Percentiles rank a stretch among this genome's conserved stretches.
Conservation (phyloP, 208 protist species). For the Trypanosoma rangeli region DNA sequence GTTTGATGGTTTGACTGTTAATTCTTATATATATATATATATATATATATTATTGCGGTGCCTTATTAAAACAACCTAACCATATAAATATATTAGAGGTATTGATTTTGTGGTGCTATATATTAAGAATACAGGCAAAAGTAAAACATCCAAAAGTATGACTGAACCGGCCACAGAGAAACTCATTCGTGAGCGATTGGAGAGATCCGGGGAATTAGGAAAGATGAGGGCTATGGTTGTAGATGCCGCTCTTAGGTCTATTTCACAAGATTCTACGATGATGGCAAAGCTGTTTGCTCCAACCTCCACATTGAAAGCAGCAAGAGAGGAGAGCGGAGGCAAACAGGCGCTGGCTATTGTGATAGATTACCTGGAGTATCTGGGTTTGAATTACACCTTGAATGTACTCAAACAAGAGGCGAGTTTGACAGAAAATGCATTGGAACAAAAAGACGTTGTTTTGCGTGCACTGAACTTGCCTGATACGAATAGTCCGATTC, state of each 20-base stretch:
- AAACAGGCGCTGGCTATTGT: slow-evolving; percentile 53
- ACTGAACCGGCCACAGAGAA: slow-evolving; percentile 40
- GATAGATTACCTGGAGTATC: slow-evolving; percentile 59
- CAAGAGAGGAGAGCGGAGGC: slow-evolving; percentile 41
- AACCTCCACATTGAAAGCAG: slow-evolving; percentile 36
- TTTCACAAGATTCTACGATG: slow-evolving; percentile 20
- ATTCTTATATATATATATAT: slow-evolving; percentile 15
- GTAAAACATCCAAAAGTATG: slow-evolving; percentile 18
- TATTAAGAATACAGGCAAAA: background rate
- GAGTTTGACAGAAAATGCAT: slow-evolving; percentile 29
- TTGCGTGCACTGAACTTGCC: slow-evolving; percentile 9
- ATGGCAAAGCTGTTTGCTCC: slow-evolving; percentile 44
- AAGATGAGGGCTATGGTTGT: slow-evolving; percentile 91
- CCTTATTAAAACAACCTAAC: too few relatives aligned
- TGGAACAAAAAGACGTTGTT: slow-evolving; percentile 16
- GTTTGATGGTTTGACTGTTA: slow-evolving; percentile 14
- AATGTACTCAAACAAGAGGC: slow-evolving; percentile 76
- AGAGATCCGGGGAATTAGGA: slow-evolving; percentile 67
- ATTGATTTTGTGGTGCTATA: background rate
- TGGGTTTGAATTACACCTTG: slow-evolving; percentile 82
- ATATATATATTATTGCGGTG: background rate
- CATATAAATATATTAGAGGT: background rate
- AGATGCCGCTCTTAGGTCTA: slow-evolving; percentile 56
- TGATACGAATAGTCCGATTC: slow-evolving; percentile 15
- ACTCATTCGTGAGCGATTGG: slow-evolving; percentile 70